Evolutionary conservation across 164 flowering plant species (phyloP).

Genomic region (Protea cynaroides): DNA sequence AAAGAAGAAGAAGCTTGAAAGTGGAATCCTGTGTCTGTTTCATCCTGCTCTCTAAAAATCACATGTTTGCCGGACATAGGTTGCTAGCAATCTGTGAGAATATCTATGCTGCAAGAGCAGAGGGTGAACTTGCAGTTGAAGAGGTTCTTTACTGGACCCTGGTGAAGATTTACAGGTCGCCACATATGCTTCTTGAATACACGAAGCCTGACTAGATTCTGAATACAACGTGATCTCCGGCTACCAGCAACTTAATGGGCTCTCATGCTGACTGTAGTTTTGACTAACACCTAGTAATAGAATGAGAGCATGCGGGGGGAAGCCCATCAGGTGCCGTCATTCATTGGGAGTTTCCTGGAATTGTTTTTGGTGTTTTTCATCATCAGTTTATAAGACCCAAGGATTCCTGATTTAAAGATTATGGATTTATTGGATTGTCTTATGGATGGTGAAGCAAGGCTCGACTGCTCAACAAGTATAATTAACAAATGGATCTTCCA

Average conservation of each 20-base stretch:
- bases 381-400: too few species aligned
- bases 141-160: constrained; percentile 98
- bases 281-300: constrained; percentile 2
- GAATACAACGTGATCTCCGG: not conserved
- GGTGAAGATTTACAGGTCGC: constrained; percentile 89
- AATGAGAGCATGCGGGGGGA: not conserved
- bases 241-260: not conserved
- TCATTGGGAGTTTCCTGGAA: too few species aligned
- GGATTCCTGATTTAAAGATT: not conserved
- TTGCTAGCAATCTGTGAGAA: constrained; percentile 95
- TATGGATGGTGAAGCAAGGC: too few species aligned
- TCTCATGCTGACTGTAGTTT: not conserved
- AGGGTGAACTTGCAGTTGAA: constrained; percentile 96
- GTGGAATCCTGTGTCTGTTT: not conserved
- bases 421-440: not conserved
- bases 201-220: constrained; percentile 64
- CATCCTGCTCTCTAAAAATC: not conserved
- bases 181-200: constrained; percentile 97
- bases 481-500: too few species aligned
- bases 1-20: not conserved
- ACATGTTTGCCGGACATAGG: constrained; percentile 31
- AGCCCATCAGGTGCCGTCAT: too few species aligned
- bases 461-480: too few species aligned
- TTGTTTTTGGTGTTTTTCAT: too few species aligned
- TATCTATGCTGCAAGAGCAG: constrained; percentile 97